Conservation (phyloP, 2,329 filamentous ascomycete genomes). For the Ploettnerulaceae sp. region DNA sequence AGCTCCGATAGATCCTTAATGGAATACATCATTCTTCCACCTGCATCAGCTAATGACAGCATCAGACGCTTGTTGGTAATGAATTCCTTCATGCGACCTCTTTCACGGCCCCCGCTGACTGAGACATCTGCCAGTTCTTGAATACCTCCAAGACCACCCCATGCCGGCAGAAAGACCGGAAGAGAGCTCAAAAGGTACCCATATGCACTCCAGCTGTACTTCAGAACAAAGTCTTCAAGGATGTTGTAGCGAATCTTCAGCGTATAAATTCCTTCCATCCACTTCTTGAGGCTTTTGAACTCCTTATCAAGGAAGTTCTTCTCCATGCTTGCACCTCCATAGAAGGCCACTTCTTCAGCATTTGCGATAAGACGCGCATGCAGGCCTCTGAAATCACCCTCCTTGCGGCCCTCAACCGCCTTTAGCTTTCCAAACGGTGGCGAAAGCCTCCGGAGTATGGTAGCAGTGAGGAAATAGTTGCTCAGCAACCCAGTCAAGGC, state of each 20-base stretch:
- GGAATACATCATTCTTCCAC: conserved; percentile 98
- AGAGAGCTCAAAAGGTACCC: conserved; percentile 91
- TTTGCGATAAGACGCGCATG: conserved; percentile 93
- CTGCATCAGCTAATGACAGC: conserved; percentile 93
- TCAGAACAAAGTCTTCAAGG: conserved; percentile 94
- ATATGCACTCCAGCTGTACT: conserved; percentile 98
- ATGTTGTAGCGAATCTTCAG: conserved; percentile 99
- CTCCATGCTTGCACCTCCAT: conserved; percentile 92
- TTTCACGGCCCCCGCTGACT: conserved; percentile 59
- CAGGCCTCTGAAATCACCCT: conserved; percentile 89
- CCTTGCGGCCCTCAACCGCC: conserved; percentile 88
- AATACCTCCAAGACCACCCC: conserved; percentile 77
- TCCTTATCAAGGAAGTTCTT: conserved; percentile 87
- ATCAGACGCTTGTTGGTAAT: conserved; percentile 99
- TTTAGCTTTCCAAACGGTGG: conserved; percentile 97
- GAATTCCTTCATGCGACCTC: conserved; percentile 93
- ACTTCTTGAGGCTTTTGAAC: conserved; percentile 86
- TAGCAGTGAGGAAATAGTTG: conserved; percentile 93
- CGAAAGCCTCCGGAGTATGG: conserved; percentile 79
- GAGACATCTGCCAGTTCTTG: conserved; percentile 56
- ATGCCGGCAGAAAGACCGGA: conserved; percentile 88
- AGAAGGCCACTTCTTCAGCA: conserved; percentile 96
- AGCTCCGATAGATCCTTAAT: conserved; percentile 97
- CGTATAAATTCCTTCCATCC: conserved; percentile 98
- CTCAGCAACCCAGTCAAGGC: conserved; percentile 80